A percentile compares a stretch with the other conserved stretches of the same genome.
phyloP scores from a whole-genome alignment of 257 asterid species.

The Penstemon newberryi region DNA sequence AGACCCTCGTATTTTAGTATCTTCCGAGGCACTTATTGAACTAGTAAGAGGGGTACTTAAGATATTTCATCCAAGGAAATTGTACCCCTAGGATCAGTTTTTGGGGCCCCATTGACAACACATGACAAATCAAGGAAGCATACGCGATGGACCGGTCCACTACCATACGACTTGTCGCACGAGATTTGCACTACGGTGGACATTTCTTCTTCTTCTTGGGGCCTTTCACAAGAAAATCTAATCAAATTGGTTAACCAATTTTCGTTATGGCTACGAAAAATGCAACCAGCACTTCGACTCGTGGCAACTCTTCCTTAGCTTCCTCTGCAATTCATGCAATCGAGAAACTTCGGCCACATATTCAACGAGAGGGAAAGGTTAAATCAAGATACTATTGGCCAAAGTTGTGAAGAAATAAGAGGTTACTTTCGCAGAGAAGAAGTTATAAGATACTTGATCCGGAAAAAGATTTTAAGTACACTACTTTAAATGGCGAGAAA shows the following conservation, averaged over 20 bases:
- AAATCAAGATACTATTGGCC: slow-evolving; percentile 19
- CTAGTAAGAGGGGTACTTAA: slow-evolving; percentile 29
- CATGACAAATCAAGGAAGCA: slow-evolving; percentile 11
- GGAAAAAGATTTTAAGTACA: slow-evolving; percentile 11
- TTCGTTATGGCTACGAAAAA: slow-evolving; percentile 22
- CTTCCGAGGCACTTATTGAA: slow-evolving; percentile 20
- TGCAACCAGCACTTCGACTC: slow-evolving; percentile 4
- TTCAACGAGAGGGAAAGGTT: slow-evolving; percentile 6
- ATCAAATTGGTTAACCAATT: slow-evolving; percentile 12
- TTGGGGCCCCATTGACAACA: slow-evolving; percentile 2
- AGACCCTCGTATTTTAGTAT: slow-evolving; percentile 19
- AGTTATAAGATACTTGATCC: slow-evolving; percentile 32
- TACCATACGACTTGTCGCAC: not conserved
- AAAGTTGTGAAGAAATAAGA: slow-evolving; percentile 25
- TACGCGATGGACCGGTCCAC: slow-evolving; percentile 37
- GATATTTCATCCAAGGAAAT: slow-evolving; percentile 22
- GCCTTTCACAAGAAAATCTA: slow-evolving; percentile 11
- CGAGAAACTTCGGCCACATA: not conserved
- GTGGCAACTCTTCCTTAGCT: slow-evolving; percentile 29
- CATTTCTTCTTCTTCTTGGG: slow-evolving; percentile 29
- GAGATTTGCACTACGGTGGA: not conserved
- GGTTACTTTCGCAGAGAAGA: slow-evolving; percentile 39
- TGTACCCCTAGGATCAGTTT: too few species aligned
- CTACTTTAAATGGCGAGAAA: slow-evolving; percentile 32
- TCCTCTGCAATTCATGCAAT: slow-evolving; percentile 21